Conservation (phyloP, 805 yeast genomes). For the Ogataea degrootiae region DNA sequence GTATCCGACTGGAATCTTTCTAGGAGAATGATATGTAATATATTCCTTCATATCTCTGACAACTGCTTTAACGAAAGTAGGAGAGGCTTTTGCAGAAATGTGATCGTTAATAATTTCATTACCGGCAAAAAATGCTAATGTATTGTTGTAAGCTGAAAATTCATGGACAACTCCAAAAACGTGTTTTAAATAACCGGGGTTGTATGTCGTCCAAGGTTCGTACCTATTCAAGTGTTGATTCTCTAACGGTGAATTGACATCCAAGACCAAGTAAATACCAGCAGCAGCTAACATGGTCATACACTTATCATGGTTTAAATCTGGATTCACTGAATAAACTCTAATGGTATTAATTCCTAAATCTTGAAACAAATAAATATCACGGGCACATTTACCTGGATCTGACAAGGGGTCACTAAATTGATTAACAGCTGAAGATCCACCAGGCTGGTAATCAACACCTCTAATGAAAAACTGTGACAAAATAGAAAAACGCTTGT, state of each 20-base stretch:
- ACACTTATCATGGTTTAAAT: conserved; percentile 78
- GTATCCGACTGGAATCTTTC: conserved; percentile 86
- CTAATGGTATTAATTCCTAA: conserved; percentile 84
- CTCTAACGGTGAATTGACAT: conserved; percentile 82
- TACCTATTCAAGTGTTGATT: conserved; percentile 81
- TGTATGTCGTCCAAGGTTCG: conserved; percentile 91
- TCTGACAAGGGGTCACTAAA: conserved; percentile 73
- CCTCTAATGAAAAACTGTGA: conserved; percentile 72
- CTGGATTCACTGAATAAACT: conserved; percentile 82
- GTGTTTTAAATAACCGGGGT: conserved; percentile 62
- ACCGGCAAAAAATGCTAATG: conserved; percentile 88
- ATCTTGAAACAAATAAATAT: conserved; percentile 72
- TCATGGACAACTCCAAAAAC: conserved; percentile 75
- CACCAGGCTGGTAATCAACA: conserved; percentile 95
- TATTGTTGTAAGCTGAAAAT: conserved; percentile 80
- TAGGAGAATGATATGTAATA: conserved; percentile 49
- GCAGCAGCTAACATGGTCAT: conserved; percentile 90
- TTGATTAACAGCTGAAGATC: conserved; percentile 67
- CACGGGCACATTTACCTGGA: conserved; percentile 70
- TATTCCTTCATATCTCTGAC: conserved; percentile 78
- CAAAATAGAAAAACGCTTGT: neutral
- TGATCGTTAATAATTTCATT: conserved; percentile 85
- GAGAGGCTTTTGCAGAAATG: conserved; percentile 62
- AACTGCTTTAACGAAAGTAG: conserved; percentile 72
- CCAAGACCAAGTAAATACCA: conserved; percentile 86